phyloP scores from a whole-genome alignment of 2,329 filamentous ascomycete genomes.

The Nannizziopsis barbatae region DNA sequence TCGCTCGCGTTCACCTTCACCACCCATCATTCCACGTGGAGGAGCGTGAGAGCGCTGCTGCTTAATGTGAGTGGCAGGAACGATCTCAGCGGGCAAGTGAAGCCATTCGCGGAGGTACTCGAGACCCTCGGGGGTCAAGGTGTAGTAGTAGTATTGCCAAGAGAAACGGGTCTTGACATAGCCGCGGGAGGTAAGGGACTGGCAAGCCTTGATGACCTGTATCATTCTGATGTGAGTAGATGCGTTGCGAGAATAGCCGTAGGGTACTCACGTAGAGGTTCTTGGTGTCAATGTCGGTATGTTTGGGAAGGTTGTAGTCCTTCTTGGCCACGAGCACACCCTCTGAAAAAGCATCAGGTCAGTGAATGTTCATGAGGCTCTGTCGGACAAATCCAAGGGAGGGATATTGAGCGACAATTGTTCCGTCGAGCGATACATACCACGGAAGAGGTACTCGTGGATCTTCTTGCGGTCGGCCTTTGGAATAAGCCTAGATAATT shows the following conservation, averaged over 20 bases:
- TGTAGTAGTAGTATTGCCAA: constrained; percentile 99
- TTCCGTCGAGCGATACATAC: constrained; percentile 37
- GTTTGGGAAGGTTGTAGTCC: constrained; percentile 97
- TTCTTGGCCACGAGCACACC: constrained; percentile 93
- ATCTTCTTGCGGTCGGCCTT: constrained; percentile 99
- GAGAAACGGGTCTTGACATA: constrained; percentile 99
- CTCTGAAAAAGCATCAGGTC: constrained; percentile 38
- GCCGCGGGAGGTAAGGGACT: constrained; percentile 95
- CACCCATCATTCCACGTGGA: constrained; percentile 95
- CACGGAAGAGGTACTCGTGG: constrained; percentile 98
- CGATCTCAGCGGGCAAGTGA: constrained; percentile 97
- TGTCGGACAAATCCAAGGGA: not conserved
- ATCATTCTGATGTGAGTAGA: not conserved
- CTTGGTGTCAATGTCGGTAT: constrained; percentile 97
- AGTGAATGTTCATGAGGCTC: not conserved
- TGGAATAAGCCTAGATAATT: constrained; percentile 72
- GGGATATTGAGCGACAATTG: not conserved
- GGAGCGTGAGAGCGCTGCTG: constrained; percentile 97
- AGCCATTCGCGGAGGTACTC: constrained; percentile 99
- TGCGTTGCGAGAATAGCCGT: not conserved
- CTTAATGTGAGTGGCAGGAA: constrained; percentile 99
- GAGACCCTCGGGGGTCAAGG: constrained; percentile 97
- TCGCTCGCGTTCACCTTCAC: constrained; percentile 62
- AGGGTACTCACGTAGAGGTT: constrained; percentile 66
- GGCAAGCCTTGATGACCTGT: constrained; percentile 88